Conservation (phyloP, 2,329 filamentous ascomycete genomes). For the Aspergillus aculeatinus region DNA sequence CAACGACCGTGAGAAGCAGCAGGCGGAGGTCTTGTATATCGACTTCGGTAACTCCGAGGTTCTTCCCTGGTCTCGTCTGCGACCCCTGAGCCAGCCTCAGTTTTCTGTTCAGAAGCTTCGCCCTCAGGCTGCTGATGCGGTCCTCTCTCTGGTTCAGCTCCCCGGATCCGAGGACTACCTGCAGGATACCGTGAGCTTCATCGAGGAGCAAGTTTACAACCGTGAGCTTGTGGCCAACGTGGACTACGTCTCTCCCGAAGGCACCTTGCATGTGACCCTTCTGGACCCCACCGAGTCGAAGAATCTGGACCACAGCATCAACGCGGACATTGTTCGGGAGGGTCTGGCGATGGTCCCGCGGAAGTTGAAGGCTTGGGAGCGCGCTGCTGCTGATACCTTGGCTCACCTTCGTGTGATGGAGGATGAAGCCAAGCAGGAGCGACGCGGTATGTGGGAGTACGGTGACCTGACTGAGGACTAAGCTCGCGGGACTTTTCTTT, state of each 20-base stretch:
- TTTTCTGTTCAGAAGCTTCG: conserved; percentile 81
- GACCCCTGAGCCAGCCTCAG: conserved; percentile 73
- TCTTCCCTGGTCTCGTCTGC: conserved; percentile 78
- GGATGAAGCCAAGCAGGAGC: conserved; percentile 73
- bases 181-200: conserved; percentile 71
- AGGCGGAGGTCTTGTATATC: conserved; percentile 87
- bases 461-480: conserved; percentile 92
- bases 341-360: conserved; percentile 87
- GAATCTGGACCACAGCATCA: conserved; percentile 74
- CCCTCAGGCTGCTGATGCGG: conserved; percentile 82
- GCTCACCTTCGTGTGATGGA: conserved; percentile 71
- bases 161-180: conserved; percentile 81
- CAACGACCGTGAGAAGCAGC: conserved; percentile 87
- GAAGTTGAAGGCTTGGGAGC: conserved; percentile 91
- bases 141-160: conserved; percentile 84
- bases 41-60: conserved; percentile 96
- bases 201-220: conserved; percentile 71
- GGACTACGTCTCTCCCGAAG: conserved; percentile 79
- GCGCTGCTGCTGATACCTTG: conserved; percentile 69
- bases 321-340: conserved; percentile 78
- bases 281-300: conserved; percentile 70
- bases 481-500: neutral
- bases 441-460: conserved; percentile 96
- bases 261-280: conserved; percentile 79
- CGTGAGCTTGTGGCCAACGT: conserved; percentile 85